phyloP scores from a whole-genome alignment of 768 basidiomycete species.

The Hygrophorus russula region DNA sequence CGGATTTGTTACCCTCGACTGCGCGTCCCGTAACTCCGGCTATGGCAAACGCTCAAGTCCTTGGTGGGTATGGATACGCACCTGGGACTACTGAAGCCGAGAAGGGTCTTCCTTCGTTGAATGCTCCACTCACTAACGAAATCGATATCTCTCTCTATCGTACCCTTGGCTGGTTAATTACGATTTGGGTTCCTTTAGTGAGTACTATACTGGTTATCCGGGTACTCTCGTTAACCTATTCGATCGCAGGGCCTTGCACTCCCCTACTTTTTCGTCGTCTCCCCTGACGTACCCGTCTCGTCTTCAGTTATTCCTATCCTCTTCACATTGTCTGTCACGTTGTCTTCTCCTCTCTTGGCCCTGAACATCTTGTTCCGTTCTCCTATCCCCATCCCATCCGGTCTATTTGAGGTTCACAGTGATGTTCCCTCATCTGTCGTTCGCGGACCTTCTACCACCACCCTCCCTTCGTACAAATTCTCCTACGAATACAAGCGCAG shows the following conservation, averaged over 20 bases:
- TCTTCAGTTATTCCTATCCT: slow-evolving; percentile 34
- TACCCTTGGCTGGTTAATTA: slow-evolving; percentile 51
- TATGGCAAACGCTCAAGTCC: slow-evolving; percentile 46
- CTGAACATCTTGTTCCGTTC: slow-evolving; percentile 49
- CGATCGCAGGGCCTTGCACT: slow-evolving; percentile 40
- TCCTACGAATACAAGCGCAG: slow-evolving; percentile 55
- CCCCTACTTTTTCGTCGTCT: slow-evolving; percentile 45
- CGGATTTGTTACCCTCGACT: slow-evolving; percentile 24
- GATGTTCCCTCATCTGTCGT: slow-evolving; percentile 30
- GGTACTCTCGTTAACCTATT: background rate
- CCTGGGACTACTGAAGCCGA: slow-evolving; percentile 34
- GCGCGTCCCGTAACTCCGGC: slow-evolving; percentile 42
- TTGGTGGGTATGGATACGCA: slow-evolving; percentile 61
- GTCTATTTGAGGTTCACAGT: slow-evolving; percentile 44
- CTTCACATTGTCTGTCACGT: slow-evolving; percentile 50
- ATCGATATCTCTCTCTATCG: slow-evolving; percentile 46
- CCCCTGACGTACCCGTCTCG: slow-evolving; percentile 22
- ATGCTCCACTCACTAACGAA: slow-evolving; percentile 30
- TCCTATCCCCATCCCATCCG: slow-evolving; percentile 56
- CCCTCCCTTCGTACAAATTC: slow-evolving; percentile 28
- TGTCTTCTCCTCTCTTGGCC: slow-evolving; percentile 58
- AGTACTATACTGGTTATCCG: slow-evolving; percentile 16
- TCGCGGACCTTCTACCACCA: slow-evolving; percentile 32
- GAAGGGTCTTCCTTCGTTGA: slow-evolving; percentile 37
- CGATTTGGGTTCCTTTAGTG: slow-evolving; percentile 63